Base-by-base conservation (phyloP, 1,139 yeast genomes). In the Saccharomycopsis hybrid region DNA sequence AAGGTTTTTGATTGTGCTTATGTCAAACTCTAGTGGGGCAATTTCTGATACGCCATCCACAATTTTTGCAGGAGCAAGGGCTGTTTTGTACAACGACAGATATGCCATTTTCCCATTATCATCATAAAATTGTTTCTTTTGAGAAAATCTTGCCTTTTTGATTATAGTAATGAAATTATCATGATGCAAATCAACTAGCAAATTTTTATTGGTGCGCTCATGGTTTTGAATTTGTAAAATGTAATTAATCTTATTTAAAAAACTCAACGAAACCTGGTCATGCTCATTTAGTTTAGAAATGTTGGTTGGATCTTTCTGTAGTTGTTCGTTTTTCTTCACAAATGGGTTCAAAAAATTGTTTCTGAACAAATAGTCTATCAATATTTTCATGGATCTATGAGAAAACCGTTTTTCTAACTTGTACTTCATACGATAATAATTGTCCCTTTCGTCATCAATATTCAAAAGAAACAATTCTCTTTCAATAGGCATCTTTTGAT, bases 371-470 rank as follows among this genome's bases (percentile, higher is more conserved):
- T 69, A 76, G 52, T 72, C 75, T 35, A 76, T 67, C 49, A 75
- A 72, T 46, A 74, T 73, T 57, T 69, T 73, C 48, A 68, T 62
- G 31, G 73, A 60, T 44, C 78, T 68, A 56, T 75, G 78, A 47
- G 72, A 72, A 56, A 72, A 74, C 55, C 80, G 65, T 54, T 69
- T 69, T 4, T 68, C 62, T 41, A 76, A 56, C 56, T 71, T 69
- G 55, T 66, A 67, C 47, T 73, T 71, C 40, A 74, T 56, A 24
- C 43, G 29, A 31, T 36, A 36, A 32, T 42, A 47, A 31, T 33
- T 27, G 30, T 50, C 47, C 29, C 44, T 39, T 13, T 18, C 40
- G 28, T 44, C 35, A 4, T 27, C 33, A 8, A 62, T 61, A 3
- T 63, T 55, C 36, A 53, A 52, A 11, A 9, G 7, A 32, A 51